phyloP scores from a whole-genome alignment of 1,139 yeast genomes.

The Hyphopichia khmerensis region DNA sequence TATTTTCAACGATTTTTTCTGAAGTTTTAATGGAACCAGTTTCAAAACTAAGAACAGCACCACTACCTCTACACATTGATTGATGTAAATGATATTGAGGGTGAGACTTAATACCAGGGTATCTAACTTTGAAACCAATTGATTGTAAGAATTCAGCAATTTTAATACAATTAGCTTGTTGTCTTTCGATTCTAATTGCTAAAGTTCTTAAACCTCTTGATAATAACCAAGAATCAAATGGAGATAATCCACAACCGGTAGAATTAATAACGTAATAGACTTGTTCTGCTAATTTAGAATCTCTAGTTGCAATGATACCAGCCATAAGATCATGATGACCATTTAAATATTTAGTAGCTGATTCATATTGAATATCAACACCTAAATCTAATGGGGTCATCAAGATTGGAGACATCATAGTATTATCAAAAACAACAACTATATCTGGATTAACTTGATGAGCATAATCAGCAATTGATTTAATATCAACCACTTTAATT shows the following conservation, averaged over 20 bases:
- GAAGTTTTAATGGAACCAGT: conserved; percentile 72
- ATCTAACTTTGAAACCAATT: conserved; percentile 69
- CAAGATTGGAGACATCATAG: conserved; percentile 91
- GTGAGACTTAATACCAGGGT: conserved; percentile 79
- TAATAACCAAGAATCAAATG: conserved; percentile 88
- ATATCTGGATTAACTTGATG: conserved; percentile 67
- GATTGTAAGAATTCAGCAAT: conserved; percentile 71
- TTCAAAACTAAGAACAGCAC: conserved; percentile 86
- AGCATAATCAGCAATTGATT: conserved; percentile 61
- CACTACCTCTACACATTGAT: conserved; percentile 79
- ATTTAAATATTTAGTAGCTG: conserved; percentile 87
- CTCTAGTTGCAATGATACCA: conserved; percentile 77
- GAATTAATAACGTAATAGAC: conserved; percentile 80
- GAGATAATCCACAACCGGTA: conserved; percentile 87
- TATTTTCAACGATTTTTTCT: conserved; percentile 72
- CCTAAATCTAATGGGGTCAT: conserved; percentile 85
- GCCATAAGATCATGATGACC: conserved; percentile 98
- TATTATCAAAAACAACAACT: conserved; percentile 84
- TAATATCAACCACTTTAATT: conserved; percentile 81
- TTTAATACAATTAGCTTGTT: conserved; percentile 72
- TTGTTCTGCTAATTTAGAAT: conserved; percentile 61
- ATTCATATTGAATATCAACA: conserved; percentile 87
- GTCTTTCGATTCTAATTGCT: conserved; percentile 81
- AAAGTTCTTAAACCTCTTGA: conserved; percentile 85
- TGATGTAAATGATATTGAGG: conserved; percentile 80